Conservation (phyloP, 2,329 filamentous ascomycete genomes). For the Pyrenophora seminiperda region DNA sequence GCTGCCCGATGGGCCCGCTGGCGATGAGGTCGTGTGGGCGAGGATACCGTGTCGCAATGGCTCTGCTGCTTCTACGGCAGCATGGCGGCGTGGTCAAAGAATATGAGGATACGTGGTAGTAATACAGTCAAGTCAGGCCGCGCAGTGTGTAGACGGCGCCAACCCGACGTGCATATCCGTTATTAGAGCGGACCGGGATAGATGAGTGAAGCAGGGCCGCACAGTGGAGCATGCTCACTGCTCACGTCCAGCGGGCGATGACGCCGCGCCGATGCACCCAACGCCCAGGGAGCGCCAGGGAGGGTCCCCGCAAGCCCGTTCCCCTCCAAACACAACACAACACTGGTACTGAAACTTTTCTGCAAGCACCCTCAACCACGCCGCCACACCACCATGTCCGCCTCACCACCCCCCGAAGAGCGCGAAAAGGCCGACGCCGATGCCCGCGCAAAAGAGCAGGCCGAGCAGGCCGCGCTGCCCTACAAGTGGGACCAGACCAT, state of each 20-base stretch:
- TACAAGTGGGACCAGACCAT: conserved; percentile 99
- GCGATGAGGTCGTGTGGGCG: conserved; percentile 14
- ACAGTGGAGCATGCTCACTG: conserved; percentile 19
- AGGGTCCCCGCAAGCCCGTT: conserved; percentile 12
- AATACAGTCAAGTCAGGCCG: conserved; percentile 19
- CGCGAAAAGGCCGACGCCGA: conserved; percentile 62
- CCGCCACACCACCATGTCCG: conserved; percentile 36
- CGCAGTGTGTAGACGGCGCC: conserved; percentile 16
- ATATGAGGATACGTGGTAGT: conserved; percentile 25
- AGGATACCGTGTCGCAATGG: conserved; percentile 18
- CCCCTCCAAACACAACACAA: conserved; percentile 18
- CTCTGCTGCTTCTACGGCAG: conserved; percentile 32
- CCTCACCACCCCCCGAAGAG: conserved; percentile 58
- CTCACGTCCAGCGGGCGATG: conserved; percentile 17
- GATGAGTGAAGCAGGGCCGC: conserved; percentile 22
- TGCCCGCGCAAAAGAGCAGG: conserved; percentile 72
- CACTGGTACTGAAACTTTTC: conserved; percentile 10
- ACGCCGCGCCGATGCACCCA: conserved; percentile 19
- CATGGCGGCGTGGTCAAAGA: conserved; percentile 30
- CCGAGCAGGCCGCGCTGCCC: conserved; percentile 87
- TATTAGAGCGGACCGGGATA: conserved; percentile 20
- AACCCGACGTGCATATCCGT: conserved; percentile 22
- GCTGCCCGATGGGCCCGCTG: conserved; percentile 22
- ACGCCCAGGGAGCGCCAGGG: too few relatives aligned
- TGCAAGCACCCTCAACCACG: conserved; percentile 9